Base-by-base conservation (phyloP, 768 basidiomycete genomes). In the Tulasnella sp. region DNA sequence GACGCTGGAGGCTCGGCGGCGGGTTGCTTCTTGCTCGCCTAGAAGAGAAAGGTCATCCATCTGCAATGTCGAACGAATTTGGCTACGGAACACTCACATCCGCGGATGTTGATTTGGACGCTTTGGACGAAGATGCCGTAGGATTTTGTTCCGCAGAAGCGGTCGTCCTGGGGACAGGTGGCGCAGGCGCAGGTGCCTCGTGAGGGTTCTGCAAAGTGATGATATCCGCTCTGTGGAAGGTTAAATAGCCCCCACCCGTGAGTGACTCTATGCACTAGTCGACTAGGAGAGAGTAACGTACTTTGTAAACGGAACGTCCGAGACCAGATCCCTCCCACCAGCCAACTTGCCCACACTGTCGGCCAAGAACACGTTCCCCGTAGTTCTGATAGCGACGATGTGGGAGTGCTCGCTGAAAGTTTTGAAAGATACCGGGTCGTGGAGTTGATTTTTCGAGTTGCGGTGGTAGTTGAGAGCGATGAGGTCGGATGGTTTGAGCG, bases 341-440 rank as follows among this genome's bases (percentile, higher is more conserved):
- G 69, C 75, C 62, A 75, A 72, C 1, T 80, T 76, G 77, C 89
- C 93, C 73, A 94, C 83, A 76, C 95, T 96, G 63, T 98, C 97
- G 8, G 90, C 90, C 19, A 95, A 84, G 80, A 91, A 98, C 16
- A 98, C 94, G 78, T 97, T 97, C 17, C 94, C 95, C 0, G 94
- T 94, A 0, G 88, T 90, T 6, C 89, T 89, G 75, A 97, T 88
- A 47, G 92, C 91, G 41, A 94, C 92, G 71, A 99, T 92, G 78
- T 98, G 92, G 0, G 96, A 95, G 79, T 98, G 96, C 75, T 96
- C 90, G 78, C 86, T 95, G 84, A 99, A 97, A 1, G 92, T 90
- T 79, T 98, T 98, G 86, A 96, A 99, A 3, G 94, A 94, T 52
- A 99, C 94, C 0, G 97, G 97, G 79, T 99, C 97, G 79, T 97